These are phyloP conservation scores for Verticillium tricorpus DNA, from an alignment of 2,329 filamentous ascomycete genomes.

Conservation along the genomic window DNA sequence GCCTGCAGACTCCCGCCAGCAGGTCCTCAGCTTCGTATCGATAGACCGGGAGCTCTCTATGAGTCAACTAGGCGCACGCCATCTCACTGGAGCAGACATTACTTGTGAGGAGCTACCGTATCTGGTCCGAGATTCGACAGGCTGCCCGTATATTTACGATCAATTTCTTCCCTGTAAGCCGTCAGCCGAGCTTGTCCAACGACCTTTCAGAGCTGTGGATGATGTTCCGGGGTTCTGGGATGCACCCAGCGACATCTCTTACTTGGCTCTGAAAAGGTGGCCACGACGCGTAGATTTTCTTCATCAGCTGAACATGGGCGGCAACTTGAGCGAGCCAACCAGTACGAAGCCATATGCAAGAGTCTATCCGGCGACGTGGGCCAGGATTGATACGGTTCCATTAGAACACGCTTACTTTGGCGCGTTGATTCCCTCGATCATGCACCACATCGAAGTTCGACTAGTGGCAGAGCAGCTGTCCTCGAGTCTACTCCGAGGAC, in stretches of 20 bases:
- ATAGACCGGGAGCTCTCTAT: constrained; percentile 18
- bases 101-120: constrained; percentile 13
- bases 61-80: constrained; percentile 23
- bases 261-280: constrained; percentile 44
- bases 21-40: constrained; percentile 38
- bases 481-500: constrained; percentile 43
- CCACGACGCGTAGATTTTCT: constrained; percentile 57
- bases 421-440: constrained; percentile 67
- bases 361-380: constrained; percentile 42
- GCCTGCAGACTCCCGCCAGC: constrained; percentile 29
- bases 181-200: constrained; percentile 29
- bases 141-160: constrained; percentile 36
- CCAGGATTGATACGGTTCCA: constrained; percentile 44
- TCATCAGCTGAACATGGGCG: constrained; percentile 26
- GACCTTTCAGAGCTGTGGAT: constrained; percentile 26
- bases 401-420: constrained; percentile 42
- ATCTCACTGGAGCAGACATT: constrained; percentile 21
- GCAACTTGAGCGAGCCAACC: constrained; percentile 9
- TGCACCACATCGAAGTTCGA: constrained; percentile 62
- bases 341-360: constrained; percentile 37
- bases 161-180: constrained; percentile 41
- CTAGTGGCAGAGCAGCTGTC: constrained; percentile 60
- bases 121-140: constrained; percentile 34
- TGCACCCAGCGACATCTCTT: constrained; percentile 38
- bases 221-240: constrained; percentile 17